Percentiles rank a stretch among this genome's conserved stretches.
These are phyloP conservation scores for Zasmidium cellare DNA, from an alignment of 2,329 filamentous ascomycete species.

Conservation along the genomic window DNA sequence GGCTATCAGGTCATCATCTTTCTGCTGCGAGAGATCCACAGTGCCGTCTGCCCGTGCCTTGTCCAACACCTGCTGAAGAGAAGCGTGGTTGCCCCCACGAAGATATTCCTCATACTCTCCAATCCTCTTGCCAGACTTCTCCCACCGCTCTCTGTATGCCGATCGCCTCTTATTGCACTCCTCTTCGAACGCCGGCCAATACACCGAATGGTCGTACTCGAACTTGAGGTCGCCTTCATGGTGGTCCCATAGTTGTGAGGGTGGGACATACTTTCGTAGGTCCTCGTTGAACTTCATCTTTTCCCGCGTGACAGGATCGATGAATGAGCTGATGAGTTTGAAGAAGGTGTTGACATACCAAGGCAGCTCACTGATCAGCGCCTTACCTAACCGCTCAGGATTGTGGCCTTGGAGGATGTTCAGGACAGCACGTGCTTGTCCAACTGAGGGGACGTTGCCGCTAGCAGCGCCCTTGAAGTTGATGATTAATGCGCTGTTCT, in stretches of 20 bases:
- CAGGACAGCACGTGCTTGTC: constrained; percentile 78
- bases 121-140: constrained; percentile 73
- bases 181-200: constrained; percentile 83
- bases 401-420: constrained; percentile 94
- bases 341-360: constrained; percentile 94
- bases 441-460: constrained; percentile 73
- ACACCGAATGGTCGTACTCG: constrained; percentile 81
- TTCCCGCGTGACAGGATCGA: constrained; percentile 87
- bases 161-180: constrained; percentile 67
- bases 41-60: constrained; percentile 4
- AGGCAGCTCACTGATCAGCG: constrained; percentile 86
- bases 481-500: constrained; percentile 82
- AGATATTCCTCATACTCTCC: constrained; percentile 88
- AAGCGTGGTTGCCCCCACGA: constrained; percentile 60
- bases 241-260: constrained; percentile 77
- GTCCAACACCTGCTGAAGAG: constrained; percentile 23
- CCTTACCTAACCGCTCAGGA: constrained; percentile 84
- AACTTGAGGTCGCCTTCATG: constrained; percentile 82
- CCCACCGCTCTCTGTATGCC: constrained; percentile 70
- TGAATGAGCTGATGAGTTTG: constrained; percentile 93
- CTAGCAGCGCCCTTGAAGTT: constrained; percentile 83
- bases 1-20: constrained; percentile 11
- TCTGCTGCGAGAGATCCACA: background rate
- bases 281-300: constrained; percentile 99
- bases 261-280: constrained; percentile 76